Evolutionary conservation across 768 basidiomycete genomes (phyloP), one percentile per base, ranked within the genome.

Genomic region (Suillus alpinus): DNA sequence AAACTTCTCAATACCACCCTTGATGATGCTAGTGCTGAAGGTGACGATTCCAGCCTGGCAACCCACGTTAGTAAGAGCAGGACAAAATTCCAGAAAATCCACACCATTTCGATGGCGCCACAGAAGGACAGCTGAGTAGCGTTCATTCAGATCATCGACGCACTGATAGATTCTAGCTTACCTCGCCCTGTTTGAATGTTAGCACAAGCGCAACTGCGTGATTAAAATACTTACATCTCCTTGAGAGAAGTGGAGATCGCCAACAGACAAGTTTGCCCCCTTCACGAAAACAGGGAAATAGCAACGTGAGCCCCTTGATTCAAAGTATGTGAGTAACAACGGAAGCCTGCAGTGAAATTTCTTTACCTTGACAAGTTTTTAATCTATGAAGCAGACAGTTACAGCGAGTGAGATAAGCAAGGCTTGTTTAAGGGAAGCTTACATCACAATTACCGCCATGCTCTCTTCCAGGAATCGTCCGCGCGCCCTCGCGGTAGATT

Each of bases 391-490:
- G 51, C 40, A 60, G 36, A 57, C 20, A 14, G 29, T 59, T 31
- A 66, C 14, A 13, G 13, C 46, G 5, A 32, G 23, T 18, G 20
- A 18, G 8, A 59, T 3, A 40, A 32, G 8, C 7, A 39, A n/a
- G 16, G 26, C 16, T 29, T 10, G 39, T 55, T 16, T 5, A 7
- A 47, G 6, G 34, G 43, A 43, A 29, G 50, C 63, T 77, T 79
- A 83, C 88, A 73, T 89, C 87, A 67, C 87, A 89, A 61, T 89
- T 89, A 32, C 90, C 90, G 18, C 90, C 89, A 69, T 91, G 88
- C 69, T 92, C 89, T n/a, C 90, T 71, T 14, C 86, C 88, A 7
- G 90, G 90, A 46, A 89, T 77, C 0, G 90, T 91, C 62, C 90
- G 78, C 41, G 89, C 89, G 23, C 90, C 90, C 63, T 92, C 88